Conservation (phyloP, 1,139 yeast species). For the Kazachstania sp. region DNA sequence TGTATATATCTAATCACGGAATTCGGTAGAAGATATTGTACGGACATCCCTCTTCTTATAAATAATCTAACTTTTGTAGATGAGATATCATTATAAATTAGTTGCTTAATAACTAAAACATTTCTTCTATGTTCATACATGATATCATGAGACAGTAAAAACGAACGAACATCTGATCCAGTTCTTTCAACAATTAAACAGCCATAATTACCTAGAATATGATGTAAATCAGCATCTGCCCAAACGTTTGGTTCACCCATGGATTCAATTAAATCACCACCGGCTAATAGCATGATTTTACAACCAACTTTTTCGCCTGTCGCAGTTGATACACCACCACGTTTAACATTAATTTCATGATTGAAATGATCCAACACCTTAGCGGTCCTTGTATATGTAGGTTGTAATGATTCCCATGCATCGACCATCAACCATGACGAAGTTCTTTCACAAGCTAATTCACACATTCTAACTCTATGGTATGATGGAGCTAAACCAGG, state of each 20-base stretch:
- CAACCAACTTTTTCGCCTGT: constrained; percentile 76
- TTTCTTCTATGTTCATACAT: constrained; percentile 95
- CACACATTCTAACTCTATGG: constrained; percentile 96
- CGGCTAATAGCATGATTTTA: constrained; percentile 92
- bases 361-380: constrained; percentile 93
- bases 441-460: constrained; percentile 93
- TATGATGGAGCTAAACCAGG: constrained; percentile 84
- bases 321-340: constrained; percentile 77
- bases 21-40: constrained; percentile 88
- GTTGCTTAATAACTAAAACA: constrained; percentile 87
- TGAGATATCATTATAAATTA: constrained; percentile 90
- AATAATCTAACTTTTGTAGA: constrained; percentile 91
- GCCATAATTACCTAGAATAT: constrained; percentile 90
- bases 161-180: constrained; percentile 90
- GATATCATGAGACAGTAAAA: constrained; percentile 84
- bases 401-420: constrained; percentile 97
- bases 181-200: constrained; percentile 95
- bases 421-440: constrained; percentile 98
- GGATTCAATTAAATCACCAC: constrained; percentile 93
- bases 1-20: constrained; percentile 91
- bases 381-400: constrained; percentile 87
- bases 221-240: constrained; percentile 95
- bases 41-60: constrained; percentile 91
- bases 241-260: constrained; percentile 99
- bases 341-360: constrained; percentile 81